Conservation (phyloP, 2,329 filamentous ascomycete species). For the Ceratocystis albifundus region DNA sequence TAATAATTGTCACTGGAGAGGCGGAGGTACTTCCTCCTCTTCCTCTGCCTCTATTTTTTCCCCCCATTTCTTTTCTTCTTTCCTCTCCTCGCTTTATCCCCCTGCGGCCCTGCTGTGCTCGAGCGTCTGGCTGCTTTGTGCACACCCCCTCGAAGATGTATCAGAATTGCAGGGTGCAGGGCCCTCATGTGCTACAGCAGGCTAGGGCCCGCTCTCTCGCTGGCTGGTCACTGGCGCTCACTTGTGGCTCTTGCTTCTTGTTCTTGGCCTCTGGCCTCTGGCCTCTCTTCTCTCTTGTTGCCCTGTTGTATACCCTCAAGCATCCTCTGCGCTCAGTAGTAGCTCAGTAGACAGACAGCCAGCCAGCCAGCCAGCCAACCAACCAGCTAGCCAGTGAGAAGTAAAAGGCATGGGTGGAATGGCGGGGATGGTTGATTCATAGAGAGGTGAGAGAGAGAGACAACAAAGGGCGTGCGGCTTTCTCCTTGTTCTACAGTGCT, state of each 20-base stretch:
- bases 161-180: conserved; percentile 8
- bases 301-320: not conserved
- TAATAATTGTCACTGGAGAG: not conserved
- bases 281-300: not conserved
- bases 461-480: not conserved
- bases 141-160: conserved; percentile 4
- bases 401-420: too few species aligned
- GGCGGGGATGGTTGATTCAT: not conserved
- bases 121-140: conserved; percentile 7
- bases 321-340: too few species aligned
- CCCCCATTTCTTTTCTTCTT: not conserved
- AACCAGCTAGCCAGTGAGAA: too few species aligned
- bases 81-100: not conserved
- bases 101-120: not conserved
- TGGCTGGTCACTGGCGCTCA: not conserved
- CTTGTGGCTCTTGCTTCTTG: not conserved
- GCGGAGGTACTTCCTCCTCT: not conserved
- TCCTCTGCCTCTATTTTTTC: not conserved
- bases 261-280: not conserved
- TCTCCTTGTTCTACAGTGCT: not conserved
- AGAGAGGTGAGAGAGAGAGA: not conserved
- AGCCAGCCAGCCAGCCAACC: too few species aligned
- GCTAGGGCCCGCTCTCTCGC: not conserved
- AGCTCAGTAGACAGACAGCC: too few species aligned
- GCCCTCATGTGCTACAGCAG: conserved; percentile 2